Evolutionary conservation across 177 flowering plant species (phyloP).

Genomic region (Vitis hybrid): DNA sequence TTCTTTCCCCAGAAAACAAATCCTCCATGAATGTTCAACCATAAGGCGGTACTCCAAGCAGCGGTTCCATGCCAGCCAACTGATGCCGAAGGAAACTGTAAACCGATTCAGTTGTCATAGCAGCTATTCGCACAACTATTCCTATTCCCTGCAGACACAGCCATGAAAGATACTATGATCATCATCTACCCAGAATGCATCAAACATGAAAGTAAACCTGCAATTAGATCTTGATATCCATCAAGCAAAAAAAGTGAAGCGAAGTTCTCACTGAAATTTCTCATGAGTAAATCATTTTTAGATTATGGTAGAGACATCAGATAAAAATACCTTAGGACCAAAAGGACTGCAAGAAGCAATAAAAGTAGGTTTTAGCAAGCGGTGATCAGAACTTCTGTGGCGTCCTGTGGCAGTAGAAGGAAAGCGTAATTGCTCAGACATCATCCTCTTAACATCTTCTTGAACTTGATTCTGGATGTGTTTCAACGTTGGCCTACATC

Average conservation of each 20-base stretch:
- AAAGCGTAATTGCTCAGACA: conserved; percentile 60
- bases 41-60: conserved; percentile 71
- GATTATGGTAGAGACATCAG: not conserved
- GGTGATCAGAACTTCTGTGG: conserved; percentile 17
- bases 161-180: not conserved
- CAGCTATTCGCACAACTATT: conserved; percentile 67
- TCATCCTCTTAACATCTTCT: conserved; percentile 74
- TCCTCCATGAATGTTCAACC: conserved; percentile 8
- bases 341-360: conserved; percentile 82
- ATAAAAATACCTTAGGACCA: conserved; percentile 73
- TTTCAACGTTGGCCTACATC: conserved; percentile 68
- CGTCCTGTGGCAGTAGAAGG: conserved; percentile 30
- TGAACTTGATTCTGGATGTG: conserved; percentile 57
- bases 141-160: conserved; percentile 57
- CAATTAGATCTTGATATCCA: not conserved
- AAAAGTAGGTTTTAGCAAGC: conserved; percentile 47
- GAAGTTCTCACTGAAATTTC: not conserved
- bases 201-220: not conserved
- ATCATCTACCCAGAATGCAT: not conserved
- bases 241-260: not conserved
- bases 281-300: not conserved
- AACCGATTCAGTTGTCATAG: conserved; percentile 75
- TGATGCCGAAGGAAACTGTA: conserved; percentile 62
- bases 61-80: conserved; percentile 60
- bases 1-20: not conserved